Evolutionary conservation across 257 asterid species (phyloP), one percentile per base, ranked within the genome.

Genomic region (Capsicum baccatum): DNA sequence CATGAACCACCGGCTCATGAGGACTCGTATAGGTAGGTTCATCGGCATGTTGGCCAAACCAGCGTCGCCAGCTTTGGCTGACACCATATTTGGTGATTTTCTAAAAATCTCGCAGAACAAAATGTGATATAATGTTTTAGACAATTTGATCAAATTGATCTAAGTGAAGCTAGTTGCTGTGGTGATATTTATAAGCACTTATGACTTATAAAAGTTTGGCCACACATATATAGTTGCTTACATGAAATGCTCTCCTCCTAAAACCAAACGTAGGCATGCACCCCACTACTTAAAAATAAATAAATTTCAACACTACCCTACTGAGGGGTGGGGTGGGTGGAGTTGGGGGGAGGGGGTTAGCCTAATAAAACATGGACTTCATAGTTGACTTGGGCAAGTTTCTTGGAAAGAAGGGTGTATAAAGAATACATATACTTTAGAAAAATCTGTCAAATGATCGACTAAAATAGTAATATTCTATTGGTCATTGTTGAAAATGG

Each of bases 1-100:
- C 95, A 93, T 91, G 93, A 93, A 93, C 98, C 96, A 94, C 86
- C 95, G 95, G 60, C 98, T 89, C 19, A 81, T 76, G 39, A 93
- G 57, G 64, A 92, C 89, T 8, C 89, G 97, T 3, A 83, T n/a
- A 13, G 90, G 62, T 55, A 90, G 79, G 68, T 84, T 63, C 1
- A 39, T 83, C 83, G 74, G 58, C 81, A 81, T 83, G 68, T 21
- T 85, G 79, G 79, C 82, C 8, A 14, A 16, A 74, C 13, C 52
- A 79, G 2, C 62, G 79, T 8, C 86, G 5, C 83, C 47, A 74
- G 14, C 71, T 35, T 13, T 57, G 13, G 86, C 50, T 37, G 86
- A 91, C 71, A 67, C 91, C 97, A 92, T 88, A 2, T 11, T 71
- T 26, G 47, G 19, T 4, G 48, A 3, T 66, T 66, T 66, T 66